Evolutionary conservation across 495 filamentous ascomycete species (phyloP), one percentile per base, ranked within the genome.

Genomic region (Neurospora sp.): DNA sequence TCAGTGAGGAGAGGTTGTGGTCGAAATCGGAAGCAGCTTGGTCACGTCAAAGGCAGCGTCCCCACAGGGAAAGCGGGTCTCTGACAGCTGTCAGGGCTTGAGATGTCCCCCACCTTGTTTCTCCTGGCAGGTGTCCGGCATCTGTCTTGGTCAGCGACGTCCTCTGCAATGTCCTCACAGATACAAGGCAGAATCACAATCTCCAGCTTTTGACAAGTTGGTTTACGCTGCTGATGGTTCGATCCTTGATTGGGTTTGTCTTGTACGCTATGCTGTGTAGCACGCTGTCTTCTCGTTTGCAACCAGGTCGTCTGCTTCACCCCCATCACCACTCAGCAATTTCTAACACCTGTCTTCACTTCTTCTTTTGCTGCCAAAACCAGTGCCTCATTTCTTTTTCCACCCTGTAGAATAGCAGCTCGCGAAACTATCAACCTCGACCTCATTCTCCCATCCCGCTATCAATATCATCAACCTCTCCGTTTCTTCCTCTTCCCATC

Each of bases 231-330:
- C 22, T 31, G 20, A 14, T 14, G 3, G 10, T 6, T 59, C 9
- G 1, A 9, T 48, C 44, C 1, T 1, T 35, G 0, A 35, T 5
- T 35, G 35, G 31, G 31, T 35, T 35, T 35, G 5, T 48, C n/a
- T 31, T 31, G 27, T 16, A 4, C 44, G 48, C 48, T 22, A 12
- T 14, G 40, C 40, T n/a, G 88, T 22, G 18, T 31, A 31, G 27
- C 27, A 31, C 27, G 27, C 27, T 40, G 11, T 66, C 22, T 48
- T 48, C 5, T 48, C n/a, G 40, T 71, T 46, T n/a, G 46, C 70
- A 53, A 71, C 5, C 38, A 71, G 31, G 9, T 71, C 20, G 27
- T 61, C 46, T n/a, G 35, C 27, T 10, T 35, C n/a, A 22, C 27
- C 27, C 70, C 20, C 70, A 71, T 22, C 22, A 46, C 41, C 42